These are phyloP conservation scores for Pseudozyma hubeiensis DNA, from an alignment of 1,284 basidiomycete species.

Conservation along the genomic window DNA sequence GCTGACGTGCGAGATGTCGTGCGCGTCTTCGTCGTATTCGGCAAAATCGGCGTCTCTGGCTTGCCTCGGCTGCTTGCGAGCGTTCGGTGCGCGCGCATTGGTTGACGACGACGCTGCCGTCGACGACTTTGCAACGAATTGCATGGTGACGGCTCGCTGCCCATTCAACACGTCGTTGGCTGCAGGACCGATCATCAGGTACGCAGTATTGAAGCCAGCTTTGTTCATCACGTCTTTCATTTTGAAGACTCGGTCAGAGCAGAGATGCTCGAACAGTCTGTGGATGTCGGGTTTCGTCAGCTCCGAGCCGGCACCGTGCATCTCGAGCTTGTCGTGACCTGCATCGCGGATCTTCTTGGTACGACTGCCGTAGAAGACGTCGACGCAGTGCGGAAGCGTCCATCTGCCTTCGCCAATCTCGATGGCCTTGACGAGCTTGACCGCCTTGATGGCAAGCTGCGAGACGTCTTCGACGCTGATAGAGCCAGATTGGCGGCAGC, in stretches of 20 bases:
- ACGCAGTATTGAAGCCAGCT: slow-evolving; percentile 68
- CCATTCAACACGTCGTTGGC: slow-evolving; percentile 42
- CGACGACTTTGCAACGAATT: slow-evolving; percentile 39
- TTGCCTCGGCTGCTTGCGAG: slow-evolving; percentile 15
- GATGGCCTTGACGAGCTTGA: slow-evolving; percentile 74
- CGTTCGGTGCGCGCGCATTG: slow-evolving; percentile 10
- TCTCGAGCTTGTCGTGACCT: slow-evolving; percentile 72
- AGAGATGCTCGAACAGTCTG: slow-evolving; percentile 76
- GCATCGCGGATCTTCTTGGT: slow-evolving; percentile 72
- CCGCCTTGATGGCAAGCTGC: slow-evolving; percentile 72
- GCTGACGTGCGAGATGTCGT: slow-evolving; percentile 51
- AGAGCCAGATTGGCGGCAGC: slow-evolving; percentile 66
- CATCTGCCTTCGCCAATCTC: slow-evolving; percentile 70
- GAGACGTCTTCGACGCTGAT: slow-evolving; percentile 73
- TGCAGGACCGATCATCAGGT: slow-evolving; percentile 53
- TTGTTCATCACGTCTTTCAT: slow-evolving; percentile 66
- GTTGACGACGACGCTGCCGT: slow-evolving; percentile 32
- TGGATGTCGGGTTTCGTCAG: slow-evolving; percentile 74
- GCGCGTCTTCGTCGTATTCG: slow-evolving; percentile 40
- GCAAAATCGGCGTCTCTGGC: slow-evolving; percentile 27
- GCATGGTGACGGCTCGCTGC: slow-evolving; percentile 49
- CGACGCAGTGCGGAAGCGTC: slow-evolving; percentile 71
- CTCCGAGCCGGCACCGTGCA: slow-evolving; percentile 74
- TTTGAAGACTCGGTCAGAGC: slow-evolving; percentile 71
- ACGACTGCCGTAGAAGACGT: slow-evolving; percentile 77